Base-by-base conservation (phyloP, 1,284 basidiomycete genomes). In the Ustilago shanxiensis region DNA sequence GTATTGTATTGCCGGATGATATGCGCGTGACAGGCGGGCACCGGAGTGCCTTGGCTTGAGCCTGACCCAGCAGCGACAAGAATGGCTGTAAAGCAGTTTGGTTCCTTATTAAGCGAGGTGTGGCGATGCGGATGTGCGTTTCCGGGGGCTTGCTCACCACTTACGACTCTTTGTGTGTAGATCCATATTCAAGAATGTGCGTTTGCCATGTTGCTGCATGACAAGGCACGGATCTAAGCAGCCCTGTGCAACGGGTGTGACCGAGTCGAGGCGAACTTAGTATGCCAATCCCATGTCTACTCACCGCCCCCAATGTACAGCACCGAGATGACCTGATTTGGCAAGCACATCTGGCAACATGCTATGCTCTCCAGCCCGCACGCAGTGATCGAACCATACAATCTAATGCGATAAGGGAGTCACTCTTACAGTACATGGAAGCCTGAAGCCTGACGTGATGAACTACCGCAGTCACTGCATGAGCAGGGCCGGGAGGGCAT, bases 101-200 rank as follows among this genome's bases (percentile, higher is more conserved):
- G 3, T 20, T 44, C n/a, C 41, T 9, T n/a, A 0, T 44, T 20
- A 44, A 22, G 41, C 41, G 41, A 44, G 20, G 41, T 44, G n/a
- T 20, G 41, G n/a, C 41, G 41, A 44, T 44, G n/a, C 41, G n/a
- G 41, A 44, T 44, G 41, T 44, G 41, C 18, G 41, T 14, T 44
- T 44, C n/a, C 41, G n/a, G 20, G 20, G 16, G 16, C 41, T 20
- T 44, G 41, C 41, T 44, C n/a, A 20, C 41, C 41, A 1, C 9
- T n/a, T n/a, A n/a, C n/a, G n/a, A n/a, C n/a, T n/a, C n/a, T 6
- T n/a, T 20, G n/a, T 1, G 16, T 44, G 20, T 44, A 44, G 20
- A 44, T 44, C 41, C 20, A 44, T 18, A 44, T 14, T 44, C 7
- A 39, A 16, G 41, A 44, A 11, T 3, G n/a, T 9, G n/a, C 18